Percentiles rank a stretch among this genome's conserved stretches.
Conservation (phyloP, 2,329 filamentous ascomycete species). For the Colletotrichum euphorbiae region DNA sequence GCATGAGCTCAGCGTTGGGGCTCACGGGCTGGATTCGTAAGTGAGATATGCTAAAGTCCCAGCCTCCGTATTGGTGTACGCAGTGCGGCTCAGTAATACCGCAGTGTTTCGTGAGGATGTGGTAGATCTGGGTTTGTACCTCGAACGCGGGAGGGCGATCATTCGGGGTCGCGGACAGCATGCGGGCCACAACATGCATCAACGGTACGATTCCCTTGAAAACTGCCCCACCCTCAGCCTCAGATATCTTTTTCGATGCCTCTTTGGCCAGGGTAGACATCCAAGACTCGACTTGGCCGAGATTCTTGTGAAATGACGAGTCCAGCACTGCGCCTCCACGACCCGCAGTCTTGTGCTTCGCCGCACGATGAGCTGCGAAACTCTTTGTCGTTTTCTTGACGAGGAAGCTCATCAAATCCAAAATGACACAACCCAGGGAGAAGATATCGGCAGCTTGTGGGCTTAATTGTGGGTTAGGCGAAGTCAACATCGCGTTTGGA, state of each 20-base stretch:
- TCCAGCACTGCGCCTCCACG: slow-evolving; percentile 73
- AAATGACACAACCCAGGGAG: slow-evolving; percentile 77
- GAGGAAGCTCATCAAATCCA: slow-evolving; percentile 77
- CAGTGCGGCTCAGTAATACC: slow-evolving; percentile 64
- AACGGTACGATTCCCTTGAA: slow-evolving; percentile 65
- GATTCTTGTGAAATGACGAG: slow-evolving; percentile 78
- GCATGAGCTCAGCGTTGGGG: slow-evolving; percentile 31
- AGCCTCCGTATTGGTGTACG: slow-evolving; percentile 60
- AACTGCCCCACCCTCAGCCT: slow-evolving; percentile 55
- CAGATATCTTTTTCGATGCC: slow-evolving; percentile 59
- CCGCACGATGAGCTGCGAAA: slow-evolving; percentile 74
- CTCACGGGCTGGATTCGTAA: slow-evolving; percentile 40
- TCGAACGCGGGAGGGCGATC: slow-evolving; percentile 65
- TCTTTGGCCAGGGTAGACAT: slow-evolving; percentile 71
- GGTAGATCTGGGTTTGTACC: slow-evolving; percentile 64
- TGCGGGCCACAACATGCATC: slow-evolving; percentile 64
- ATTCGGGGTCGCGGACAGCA: slow-evolving; percentile 64
- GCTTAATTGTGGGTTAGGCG: slow-evolving; percentile 58
- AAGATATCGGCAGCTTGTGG: slow-evolving; percentile 76
- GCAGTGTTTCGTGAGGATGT: slow-evolving; percentile 62
- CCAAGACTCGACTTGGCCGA: slow-evolving; percentile 76
- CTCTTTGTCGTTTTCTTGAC: slow-evolving; percentile 74
- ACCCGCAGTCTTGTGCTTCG: slow-evolving; percentile 70
- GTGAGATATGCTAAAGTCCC: slow-evolving; percentile 48
- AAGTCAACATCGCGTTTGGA: slow-evolving; percentile 50